Percentiles rank a stretch among this genome's conserved stretches.
phyloP scores from a whole-genome alignment of 2,329 filamentous ascomycete genomes.

The Exophiala alcalophila region DNA sequence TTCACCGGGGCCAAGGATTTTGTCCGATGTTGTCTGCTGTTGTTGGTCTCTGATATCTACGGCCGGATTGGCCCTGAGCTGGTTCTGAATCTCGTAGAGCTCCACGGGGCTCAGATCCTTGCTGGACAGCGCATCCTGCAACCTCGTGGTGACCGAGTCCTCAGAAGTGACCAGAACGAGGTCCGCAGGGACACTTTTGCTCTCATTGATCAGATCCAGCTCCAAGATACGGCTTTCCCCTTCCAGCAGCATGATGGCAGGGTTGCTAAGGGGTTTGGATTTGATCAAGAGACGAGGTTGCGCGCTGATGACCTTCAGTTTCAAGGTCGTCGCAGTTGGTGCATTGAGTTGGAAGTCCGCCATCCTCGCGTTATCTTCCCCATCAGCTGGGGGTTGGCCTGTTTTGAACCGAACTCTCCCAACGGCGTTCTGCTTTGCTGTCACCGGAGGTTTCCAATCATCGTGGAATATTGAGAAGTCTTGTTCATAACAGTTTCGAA shows the following conservation, averaged over 20 bases:
- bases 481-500: slow-evolving; percentile 77
- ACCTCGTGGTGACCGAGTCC: slow-evolving; percentile 75
- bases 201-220: slow-evolving; percentile 76
- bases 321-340: slow-evolving; percentile 15
- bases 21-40: slow-evolving; percentile 1
- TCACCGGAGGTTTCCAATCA: slow-evolving; percentile 68
- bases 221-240: slow-evolving; percentile 77
- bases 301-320: slow-evolving; percentile 61
- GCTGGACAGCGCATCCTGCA: slow-evolving; percentile 71
- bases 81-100: slow-evolving; percentile 80
- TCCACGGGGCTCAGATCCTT: slow-evolving; percentile 76
- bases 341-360: background rate
- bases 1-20: slow-evolving; percentile 40
- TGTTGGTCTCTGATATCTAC: slow-evolving; percentile 17
- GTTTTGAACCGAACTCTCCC: slow-evolving; percentile 41
- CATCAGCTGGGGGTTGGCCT: slow-evolving; percentile 39
- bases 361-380: slow-evolving; percentile 3
- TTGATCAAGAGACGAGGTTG: slow-evolving; percentile 77
- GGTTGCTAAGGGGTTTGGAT: slow-evolving; percentile 74
- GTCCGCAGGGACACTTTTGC: slow-evolving; percentile 67
- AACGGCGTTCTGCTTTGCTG: slow-evolving; percentile 72
- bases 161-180: slow-evolving; percentile 85
- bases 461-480: slow-evolving; percentile 79
- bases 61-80: slow-evolving; percentile 71
- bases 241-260: slow-evolving; percentile 87